Evolutionary conservation across 2,329 filamentous ascomycete genomes (phyloP), one percentile per base, ranked within the genome.

Genomic region (Seiridium unicorne): DNA sequence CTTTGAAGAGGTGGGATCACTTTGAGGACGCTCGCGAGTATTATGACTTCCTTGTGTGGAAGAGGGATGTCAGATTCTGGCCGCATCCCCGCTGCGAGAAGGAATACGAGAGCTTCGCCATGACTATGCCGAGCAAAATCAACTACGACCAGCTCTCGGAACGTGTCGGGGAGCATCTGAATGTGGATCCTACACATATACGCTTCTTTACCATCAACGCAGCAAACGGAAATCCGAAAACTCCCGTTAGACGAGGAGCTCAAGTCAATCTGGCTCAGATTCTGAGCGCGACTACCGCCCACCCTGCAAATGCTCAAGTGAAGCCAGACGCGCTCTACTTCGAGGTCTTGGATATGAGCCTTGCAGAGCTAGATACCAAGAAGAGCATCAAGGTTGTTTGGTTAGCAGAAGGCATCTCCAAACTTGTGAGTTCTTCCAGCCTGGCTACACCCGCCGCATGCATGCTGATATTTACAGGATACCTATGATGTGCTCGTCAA

Each of bases 11-110:
- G 5, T 76, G 76, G 61, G 86, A 88, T 63, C 80, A 77, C 18
- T 84, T 84, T 60, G 82, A 88, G 11, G 92, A 96, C 69, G 92
- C 92, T 1, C 87, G 88, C 61, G 86, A 91, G 55, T 98, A 93
- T 75, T 99, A 99, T 73, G 95, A 99, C 69, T 97, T 96, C 73
- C 83, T 99, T 3, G 81, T 94, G 64, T 92, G 96, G 75, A 90
- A 90, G 73, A 89, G 92, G 70, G 85, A 84, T 4, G 86, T 99
- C 44, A 87, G 84, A 55, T 96, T 99, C 70, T 84, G 86, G 55
- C 89, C 93, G 18, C 86, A 89, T 62, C 84, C 85, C 3, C 79
- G 68, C 77, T 86, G 76, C 72, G 86, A 80, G 74, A 81, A 75
- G 34, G 76, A 80, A 42, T 87, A 89, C 47, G 83, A 87, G 5